phyloP scores from a whole-genome alignment of 768 basidiomycete genomes.

The Pisolithus albus region DNA sequence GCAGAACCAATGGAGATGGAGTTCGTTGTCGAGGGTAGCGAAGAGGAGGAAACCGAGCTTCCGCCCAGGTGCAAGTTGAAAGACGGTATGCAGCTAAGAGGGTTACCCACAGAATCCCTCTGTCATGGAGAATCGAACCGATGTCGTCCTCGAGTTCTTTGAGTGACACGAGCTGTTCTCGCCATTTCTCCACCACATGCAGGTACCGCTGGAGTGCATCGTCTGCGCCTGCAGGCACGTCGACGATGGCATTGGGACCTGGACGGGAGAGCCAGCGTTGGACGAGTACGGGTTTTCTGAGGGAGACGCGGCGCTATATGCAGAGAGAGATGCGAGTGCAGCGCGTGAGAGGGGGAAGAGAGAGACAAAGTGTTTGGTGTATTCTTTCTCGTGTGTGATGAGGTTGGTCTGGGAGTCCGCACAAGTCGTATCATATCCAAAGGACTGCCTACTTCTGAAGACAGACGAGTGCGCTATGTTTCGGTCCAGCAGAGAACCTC shows the following conservation, averaged over 20 bases:
- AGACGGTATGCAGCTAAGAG: slow-evolving; percentile 10
- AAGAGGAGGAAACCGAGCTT: slow-evolving; percentile 40
- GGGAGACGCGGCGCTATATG: slow-evolving; percentile 64
- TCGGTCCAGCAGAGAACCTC: slow-evolving; percentile 53
- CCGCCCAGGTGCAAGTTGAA: slow-evolving; percentile 17
- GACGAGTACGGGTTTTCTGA: slow-evolving; percentile 44
- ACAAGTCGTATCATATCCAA: too few species aligned
- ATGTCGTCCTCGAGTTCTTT: slow-evolving; percentile 71
- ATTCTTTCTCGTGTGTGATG: slow-evolving; percentile 64
- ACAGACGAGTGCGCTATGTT: slow-evolving; percentile 43
- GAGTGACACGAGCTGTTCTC: slow-evolving; percentile 50
- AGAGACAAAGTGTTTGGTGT: slow-evolving; percentile 50
- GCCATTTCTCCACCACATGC: slow-evolving; percentile 57
- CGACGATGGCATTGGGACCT: slow-evolving; percentile 38
- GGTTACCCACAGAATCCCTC: slow-evolving; percentile 69
- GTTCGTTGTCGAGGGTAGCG: slow-evolving; percentile 29
- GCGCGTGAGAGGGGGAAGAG: slow-evolving; percentile 55
- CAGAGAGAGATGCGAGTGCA: slow-evolving; percentile 59
- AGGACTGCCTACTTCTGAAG: slow-evolving; percentile 24
- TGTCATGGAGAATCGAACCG: slow-evolving; percentile 58
- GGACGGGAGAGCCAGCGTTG: slow-evolving; percentile 11
- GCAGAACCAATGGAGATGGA: slow-evolving; percentile 15
- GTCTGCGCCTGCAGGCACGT: slow-evolving; percentile 55
- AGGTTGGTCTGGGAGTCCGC: slow-evolving; percentile 37
- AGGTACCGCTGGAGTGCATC: slow-evolving; percentile 61